Conservation (phyloP, 2,329 filamentous ascomycete genomes). For the Bipolaris zeicola region DNA sequence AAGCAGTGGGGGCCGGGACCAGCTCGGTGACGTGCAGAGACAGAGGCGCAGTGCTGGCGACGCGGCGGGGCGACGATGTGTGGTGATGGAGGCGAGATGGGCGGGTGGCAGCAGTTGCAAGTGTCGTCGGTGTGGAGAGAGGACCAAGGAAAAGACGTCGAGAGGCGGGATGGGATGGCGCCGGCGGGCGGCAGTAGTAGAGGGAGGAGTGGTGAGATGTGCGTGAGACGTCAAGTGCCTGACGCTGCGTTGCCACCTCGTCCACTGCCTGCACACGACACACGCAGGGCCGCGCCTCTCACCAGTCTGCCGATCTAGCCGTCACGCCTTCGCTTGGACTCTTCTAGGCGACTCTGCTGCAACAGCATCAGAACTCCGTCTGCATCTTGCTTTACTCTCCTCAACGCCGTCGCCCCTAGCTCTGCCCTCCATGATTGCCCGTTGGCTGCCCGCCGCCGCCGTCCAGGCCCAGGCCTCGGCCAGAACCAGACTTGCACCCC, state of each 20-base stretch:
- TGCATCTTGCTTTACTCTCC: no score
- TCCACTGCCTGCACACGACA: conserved; percentile 21
- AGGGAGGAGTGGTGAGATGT: conserved; percentile 18
- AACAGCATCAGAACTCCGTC: neutral
- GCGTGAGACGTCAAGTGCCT: conserved; percentile 29
- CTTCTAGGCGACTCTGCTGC: neutral
- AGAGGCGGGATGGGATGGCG: conserved; percentile 9
- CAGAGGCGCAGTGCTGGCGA: conserved; percentile 16
- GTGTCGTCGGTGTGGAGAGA: conserved; percentile 3
- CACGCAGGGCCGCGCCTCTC: conserved; percentile 11
- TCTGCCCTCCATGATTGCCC: neutral
- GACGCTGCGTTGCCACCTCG: conserved; percentile 30
- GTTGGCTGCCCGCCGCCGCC: neutral
- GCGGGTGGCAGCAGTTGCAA: conserved; percentile 9
- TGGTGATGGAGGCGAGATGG: conserved; percentile 11
- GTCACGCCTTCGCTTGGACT: conserved; percentile 13
- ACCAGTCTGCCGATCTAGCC: conserved; percentile 24
- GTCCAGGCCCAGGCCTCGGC: conserved; percentile 20
- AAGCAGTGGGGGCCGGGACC: conserved; percentile 27
- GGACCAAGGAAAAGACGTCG: conserved; percentile 13
- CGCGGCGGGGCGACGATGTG: conserved; percentile 17
- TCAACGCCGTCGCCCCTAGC: neutral
- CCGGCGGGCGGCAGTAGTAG: neutral
- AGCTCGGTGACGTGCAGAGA: conserved; percentile 29
- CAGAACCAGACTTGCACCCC: neutral